Evolutionary conservation across 2,329 filamentous ascomycete genomes (phyloP), one percentile per base, ranked within the genome.

Genomic region (Aspergillus neoniger): DNA sequence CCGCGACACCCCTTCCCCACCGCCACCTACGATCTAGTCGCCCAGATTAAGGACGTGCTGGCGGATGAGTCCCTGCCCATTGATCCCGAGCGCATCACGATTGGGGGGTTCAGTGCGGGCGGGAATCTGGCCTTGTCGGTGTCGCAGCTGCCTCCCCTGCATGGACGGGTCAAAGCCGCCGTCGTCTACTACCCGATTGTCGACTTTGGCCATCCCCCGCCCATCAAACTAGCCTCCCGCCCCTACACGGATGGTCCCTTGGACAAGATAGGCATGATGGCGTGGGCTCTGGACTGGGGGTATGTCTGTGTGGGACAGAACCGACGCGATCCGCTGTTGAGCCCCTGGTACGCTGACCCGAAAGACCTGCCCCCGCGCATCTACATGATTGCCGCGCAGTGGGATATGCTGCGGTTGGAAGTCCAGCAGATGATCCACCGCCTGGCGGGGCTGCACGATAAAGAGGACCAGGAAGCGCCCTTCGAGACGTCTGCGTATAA

Each of bases 91-190:
- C 70, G 71, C 21, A 73, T 84, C 4, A 76, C 77, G 0, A 62
- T 85, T 0, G 77, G 72, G 1, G 83, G 83, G 9, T 85, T 81
- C 70, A 82, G 80, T 36, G 82, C 83, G 0, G 83, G 83, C 25
- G 83, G 77, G 2, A 84, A 83, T 65, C 72, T 85, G 1, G 66
- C 77, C 0, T 70, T 85, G 0, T 69, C 74, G 6, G 77, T 76
- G 0, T 67, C 75, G 14, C 80, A 83, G 64, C 65, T 80, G 9
- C 73, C 75, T 0, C 67, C 63, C 14, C 63, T 83, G 36, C 67
- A 70, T 32, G 69, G 67, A 3, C 67, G 65, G 10, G 60, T 79
- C 12, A 65, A 69, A 5, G 81, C 78, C 0, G 73, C 77, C 0
- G 67, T 83, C 7, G 71, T 79, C 3, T 71, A 82, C 47, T 85